These are phyloP conservation scores for Candida arabinofermentans DNA, from an alignment of 805 yeast genomes.

Conservation along the genomic window DNA sequence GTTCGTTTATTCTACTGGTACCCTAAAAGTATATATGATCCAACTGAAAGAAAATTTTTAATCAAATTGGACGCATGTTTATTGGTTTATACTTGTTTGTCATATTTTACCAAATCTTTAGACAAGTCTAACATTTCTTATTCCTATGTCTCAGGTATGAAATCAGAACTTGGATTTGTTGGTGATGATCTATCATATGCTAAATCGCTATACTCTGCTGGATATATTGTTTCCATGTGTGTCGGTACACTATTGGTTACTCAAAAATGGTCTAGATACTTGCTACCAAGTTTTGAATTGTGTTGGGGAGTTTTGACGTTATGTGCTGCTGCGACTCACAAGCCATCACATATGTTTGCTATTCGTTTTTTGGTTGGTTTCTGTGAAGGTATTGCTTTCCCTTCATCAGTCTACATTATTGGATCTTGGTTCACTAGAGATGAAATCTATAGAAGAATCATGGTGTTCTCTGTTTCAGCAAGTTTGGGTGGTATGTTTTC, in stretches of 20 bases:
- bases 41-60: constrained; percentile 37
- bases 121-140: constrained; percentile 60
- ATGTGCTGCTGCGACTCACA: constrained; percentile 24
- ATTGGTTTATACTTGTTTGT: constrained; percentile 42
- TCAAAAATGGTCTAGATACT: constrained; percentile 21
- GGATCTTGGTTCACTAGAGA: constrained; percentile 40
- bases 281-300: constrained; percentile 23
- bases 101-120: constrained; percentile 66
- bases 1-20: constrained; percentile 47
- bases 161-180: constrained; percentile 49
- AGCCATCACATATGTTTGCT: constrained; percentile 36
- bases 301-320: constrained; percentile 29
- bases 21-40: constrained; percentile 16
- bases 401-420: constrained; percentile 36
- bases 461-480: constrained; percentile 37
- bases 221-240: constrained; percentile 27
- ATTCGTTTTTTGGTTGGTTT: constrained; percentile 41
- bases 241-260: constrained; percentile 22
- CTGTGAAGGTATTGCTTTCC: constrained; percentile 41
- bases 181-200: constrained; percentile 39
- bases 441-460: constrained; percentile 39
- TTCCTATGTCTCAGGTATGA: constrained; percentile 65
- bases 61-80: constrained; percentile 53
- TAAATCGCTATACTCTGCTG: constrained; percentile 37
- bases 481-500: constrained; percentile 40